These are phyloP conservation scores for Keqinozyma sinolaborantium DNA, from an alignment of 1,139 yeast species.

Conservation along the genomic window DNA sequence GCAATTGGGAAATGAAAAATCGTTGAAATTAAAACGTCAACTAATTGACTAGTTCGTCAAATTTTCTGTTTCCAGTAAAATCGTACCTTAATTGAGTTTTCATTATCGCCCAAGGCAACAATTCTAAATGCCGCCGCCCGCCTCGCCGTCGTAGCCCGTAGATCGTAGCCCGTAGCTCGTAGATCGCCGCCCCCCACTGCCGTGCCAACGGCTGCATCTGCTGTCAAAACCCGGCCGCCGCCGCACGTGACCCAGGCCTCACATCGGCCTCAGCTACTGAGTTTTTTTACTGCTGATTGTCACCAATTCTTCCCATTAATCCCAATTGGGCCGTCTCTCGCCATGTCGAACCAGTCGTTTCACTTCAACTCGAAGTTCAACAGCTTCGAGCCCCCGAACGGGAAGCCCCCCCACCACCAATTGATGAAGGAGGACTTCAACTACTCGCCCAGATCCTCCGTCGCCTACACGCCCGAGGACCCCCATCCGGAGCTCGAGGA, in stretches of 20 bases:
- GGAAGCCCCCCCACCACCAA: background rate
- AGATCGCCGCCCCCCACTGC: no score
- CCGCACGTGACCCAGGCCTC: no score
- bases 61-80: constrained; percentile 1
- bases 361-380: constrained; percentile 10
- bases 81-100: background rate
- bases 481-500: constrained; percentile 1
- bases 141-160: no score
- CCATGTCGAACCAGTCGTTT: constrained; percentile 7
- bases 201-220: no score
- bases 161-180: no score
- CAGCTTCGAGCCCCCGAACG: constrained; percentile 5
- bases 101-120: no score
- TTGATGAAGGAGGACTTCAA: constrained; percentile 9
- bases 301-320: background rate
- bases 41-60: constrained; percentile 1
- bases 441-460: constrained; percentile 24
- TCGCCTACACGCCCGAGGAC: constrained; percentile 15
- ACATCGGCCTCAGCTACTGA: no score
- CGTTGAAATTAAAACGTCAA: no score
- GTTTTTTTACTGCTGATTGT: no score
- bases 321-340: background rate
- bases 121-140: no score
- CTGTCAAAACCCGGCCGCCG: no score
- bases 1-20: no score